phyloP scores from a whole-genome alignment of 2,329 filamentous ascomycete genomes.

The Aspergillus transmontanensis region DNA sequence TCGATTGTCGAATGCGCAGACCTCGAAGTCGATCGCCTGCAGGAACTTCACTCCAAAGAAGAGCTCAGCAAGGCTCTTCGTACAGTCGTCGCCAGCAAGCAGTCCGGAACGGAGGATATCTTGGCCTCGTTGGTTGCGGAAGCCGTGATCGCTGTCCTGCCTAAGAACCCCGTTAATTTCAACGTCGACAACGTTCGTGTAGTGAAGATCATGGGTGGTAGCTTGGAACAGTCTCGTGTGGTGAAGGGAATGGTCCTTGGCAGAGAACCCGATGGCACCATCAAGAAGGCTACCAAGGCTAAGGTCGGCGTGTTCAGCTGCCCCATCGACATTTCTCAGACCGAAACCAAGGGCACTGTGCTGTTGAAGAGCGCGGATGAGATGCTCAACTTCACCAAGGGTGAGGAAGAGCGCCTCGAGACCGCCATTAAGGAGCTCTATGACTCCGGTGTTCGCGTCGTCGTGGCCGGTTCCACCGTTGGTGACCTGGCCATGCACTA shows the following conservation, averaged over 20 bases:
- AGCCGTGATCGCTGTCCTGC: conserved; percentile 79
- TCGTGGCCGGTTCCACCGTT: conserved; percentile 89
- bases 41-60: conserved; percentile 75
- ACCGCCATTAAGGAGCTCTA: conserved; percentile 90
- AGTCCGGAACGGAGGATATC: conserved; percentile 88
- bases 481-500: conserved; percentile 97
- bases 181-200: conserved; percentile 99
- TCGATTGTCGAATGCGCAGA: conserved; percentile 50
- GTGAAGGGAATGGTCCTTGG: conserved; percentile 99
- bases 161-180: conserved; percentile 94
- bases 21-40: conserved; percentile 86
- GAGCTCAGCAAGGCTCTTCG: conserved; percentile 94
- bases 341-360: conserved; percentile 98
- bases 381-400: conserved; percentile 98
- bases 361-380: conserved; percentile 96
- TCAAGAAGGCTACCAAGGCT: conserved; percentile 89
- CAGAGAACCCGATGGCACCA: conserved; percentile 84
- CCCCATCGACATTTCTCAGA: conserved; percentile 92
- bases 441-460: conserved; percentile 88
- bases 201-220: conserved; percentile 99
- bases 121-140: conserved; percentile 86
- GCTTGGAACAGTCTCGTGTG: conserved; percentile 88
- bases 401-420: conserved; percentile 91
- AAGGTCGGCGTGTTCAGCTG: conserved; percentile 98
- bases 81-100: conserved; percentile 95